Base-by-base conservation (phyloP, 2,329 filamentous ascomycete genomes). In the Venturia nashicola region DNA sequence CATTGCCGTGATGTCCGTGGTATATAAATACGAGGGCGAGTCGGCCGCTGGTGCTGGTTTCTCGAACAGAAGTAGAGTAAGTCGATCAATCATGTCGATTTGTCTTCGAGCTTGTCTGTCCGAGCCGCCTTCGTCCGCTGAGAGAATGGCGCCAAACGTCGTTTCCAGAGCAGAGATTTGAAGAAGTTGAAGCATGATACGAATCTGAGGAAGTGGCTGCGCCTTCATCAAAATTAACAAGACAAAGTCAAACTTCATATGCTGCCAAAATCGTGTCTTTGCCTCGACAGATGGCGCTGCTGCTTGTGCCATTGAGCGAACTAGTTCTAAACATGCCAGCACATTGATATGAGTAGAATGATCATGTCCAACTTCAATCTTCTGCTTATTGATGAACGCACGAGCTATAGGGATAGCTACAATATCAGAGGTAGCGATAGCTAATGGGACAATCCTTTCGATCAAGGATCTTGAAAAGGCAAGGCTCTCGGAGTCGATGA, bases 211-310 rank as follows among this genome's bases (percentile, higher is more conserved):
- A 0, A 84, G 75, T 1, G 83, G 82, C 66, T 91, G 88, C 63
- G 85, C 86, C 39, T 83, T 83, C 65, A 83, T 86, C 1, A 93
- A 79, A 68, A 90, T 82, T 64, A 89, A 77, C 14, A 89, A 75
- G 11, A 88, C 81, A 67, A 88, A 86, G 55, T 88, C 83, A 32
- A 85, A 81, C 3, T 86, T 82, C 66, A 91, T 83, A 44, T 79
- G 75, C 65, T 79, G 81, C 90, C 90, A 94, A 69, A 91, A 89
- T 14, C 70, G 73, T 18, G 70, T 71, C 1, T 78, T 75, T 2
- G 74, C 72, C 20, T 78, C 75, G 5, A 73, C 64, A 34, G 76
- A 67, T 5, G 70, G 74, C 59, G 7, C 79, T 76, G 67, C 86
- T 88, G 40, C 82, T 84, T 85, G 77, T 5, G 86, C 84, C 5